A percentile compares a stretch with the other conserved stretches of the same genome.
phyloP scores from a whole-genome alignment of 202 grass and related monocot genomes.

The Digitaria exilis region DNA sequence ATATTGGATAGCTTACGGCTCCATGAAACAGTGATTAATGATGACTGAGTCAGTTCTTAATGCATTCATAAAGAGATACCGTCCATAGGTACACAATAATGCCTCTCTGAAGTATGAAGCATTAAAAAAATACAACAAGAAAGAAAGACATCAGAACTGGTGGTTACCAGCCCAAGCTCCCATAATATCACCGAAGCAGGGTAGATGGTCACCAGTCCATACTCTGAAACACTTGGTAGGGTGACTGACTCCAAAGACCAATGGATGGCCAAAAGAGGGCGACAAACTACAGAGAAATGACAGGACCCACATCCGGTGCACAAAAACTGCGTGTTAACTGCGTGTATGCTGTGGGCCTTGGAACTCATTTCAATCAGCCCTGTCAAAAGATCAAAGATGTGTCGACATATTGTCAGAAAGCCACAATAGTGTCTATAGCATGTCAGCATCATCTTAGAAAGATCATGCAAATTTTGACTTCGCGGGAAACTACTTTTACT shows the following conservation, averaged over 20 bases:
- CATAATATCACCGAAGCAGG: slow-evolving; percentile 7
- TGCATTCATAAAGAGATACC: too few relatives aligned
- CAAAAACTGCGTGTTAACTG: not conserved
- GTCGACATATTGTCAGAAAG: slow-evolving; percentile 1
- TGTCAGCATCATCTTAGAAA: not conserved
- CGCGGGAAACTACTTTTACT: not conserved
- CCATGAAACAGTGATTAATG: too few relatives aligned
- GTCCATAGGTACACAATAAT: not conserved
- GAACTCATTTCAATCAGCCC: slow-evolving; percentile 27
- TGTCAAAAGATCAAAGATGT: not conserved
- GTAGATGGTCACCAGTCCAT: not conserved
- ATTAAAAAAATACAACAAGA: not conserved
- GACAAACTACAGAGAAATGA: not conserved
- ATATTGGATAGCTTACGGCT: too few relatives aligned
- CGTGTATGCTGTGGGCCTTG: too few relatives aligned
- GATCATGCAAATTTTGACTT: not conserved
- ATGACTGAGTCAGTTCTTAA: too few relatives aligned
- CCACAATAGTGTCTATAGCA: not conserved
- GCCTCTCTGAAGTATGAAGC: slow-evolving; percentile 11
- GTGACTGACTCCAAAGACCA: not conserved
- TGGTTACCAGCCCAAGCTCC: not conserved
- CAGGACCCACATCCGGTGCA: not conserved
- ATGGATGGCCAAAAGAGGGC: not conserved
- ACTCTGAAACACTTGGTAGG: slow-evolving; percentile 3
- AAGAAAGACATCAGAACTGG: not conserved